Evolutionary conservation across 2,329 filamentous ascomycete genomes (phyloP).

Genomic region (Diaporthe destruens): DNA sequence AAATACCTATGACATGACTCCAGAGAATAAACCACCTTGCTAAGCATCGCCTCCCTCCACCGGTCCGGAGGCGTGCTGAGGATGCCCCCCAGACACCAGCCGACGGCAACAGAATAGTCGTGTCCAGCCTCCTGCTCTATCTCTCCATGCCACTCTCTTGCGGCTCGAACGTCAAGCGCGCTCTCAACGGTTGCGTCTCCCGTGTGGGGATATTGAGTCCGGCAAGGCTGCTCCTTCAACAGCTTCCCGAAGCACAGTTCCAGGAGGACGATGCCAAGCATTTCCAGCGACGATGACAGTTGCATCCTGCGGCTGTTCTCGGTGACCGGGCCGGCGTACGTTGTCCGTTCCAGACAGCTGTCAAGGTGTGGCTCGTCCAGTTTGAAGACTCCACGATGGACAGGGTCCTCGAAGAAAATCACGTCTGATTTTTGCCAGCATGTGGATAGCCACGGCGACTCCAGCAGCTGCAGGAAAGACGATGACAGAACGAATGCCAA

Average conservation of each 20-base stretch:
- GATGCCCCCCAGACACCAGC: conserved; percentile 4
- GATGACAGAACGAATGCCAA: not conserved
- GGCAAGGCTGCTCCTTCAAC: not conserved
- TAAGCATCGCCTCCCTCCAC: conserved; percentile 6
- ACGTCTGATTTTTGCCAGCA: conserved; percentile 4
- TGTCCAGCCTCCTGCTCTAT: conserved; percentile 5
- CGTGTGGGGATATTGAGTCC: not conserved
- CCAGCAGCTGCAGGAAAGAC: not conserved
- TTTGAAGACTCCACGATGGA: not conserved
- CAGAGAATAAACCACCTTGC: not conserved
- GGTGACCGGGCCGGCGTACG: not conserved
- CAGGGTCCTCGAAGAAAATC: not conserved
- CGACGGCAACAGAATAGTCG: not conserved
- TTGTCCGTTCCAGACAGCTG: not conserved
- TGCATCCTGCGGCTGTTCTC: not conserved
- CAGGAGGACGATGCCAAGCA: not conserved
- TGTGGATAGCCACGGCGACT: not conserved
- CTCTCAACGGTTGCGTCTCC: not conserved
- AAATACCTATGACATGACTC: conserved; percentile 6
- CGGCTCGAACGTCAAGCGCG: not conserved
- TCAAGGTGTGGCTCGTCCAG: not conserved
- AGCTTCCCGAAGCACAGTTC: conserved; percentile 8
- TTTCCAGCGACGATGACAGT: not conserved
- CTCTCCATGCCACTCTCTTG: not conserved
- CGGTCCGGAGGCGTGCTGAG: not conserved